phyloP scores from a whole-genome alignment of 164 flowering plant genomes.

The Umbilicus rupestris region DNA sequence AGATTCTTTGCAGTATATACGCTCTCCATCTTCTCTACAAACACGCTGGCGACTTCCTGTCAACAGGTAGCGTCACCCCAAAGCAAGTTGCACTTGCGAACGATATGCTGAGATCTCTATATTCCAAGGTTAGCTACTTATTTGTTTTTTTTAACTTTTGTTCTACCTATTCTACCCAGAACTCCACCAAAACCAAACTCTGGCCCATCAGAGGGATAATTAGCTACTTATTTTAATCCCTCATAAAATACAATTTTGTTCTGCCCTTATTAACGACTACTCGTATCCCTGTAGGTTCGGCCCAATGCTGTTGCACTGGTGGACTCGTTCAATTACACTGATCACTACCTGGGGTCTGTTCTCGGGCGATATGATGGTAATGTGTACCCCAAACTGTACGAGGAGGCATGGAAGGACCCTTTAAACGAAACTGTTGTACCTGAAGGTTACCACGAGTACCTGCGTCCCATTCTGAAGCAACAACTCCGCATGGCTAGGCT shows the following conservation, averaged over 20 bases:
- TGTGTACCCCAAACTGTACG: slow-evolving; percentile 81
- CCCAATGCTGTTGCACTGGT: slow-evolving; percentile 92
- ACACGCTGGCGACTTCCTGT: slow-evolving; percentile 77
- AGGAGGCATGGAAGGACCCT: slow-evolving; percentile 92
- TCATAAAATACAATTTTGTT: too few relatives aligned
- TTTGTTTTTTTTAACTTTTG: too few relatives aligned
- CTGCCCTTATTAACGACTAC: neutral
- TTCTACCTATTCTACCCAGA: too few relatives aligned
- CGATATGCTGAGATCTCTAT: slow-evolving; percentile 66
- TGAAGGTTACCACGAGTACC: slow-evolving; percentile 82
- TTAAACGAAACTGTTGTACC: slow-evolving; percentile 77
- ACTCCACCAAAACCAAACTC: too few relatives aligned
- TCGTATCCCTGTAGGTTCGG: slow-evolving; percentile 39
- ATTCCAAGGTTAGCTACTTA: slow-evolving; percentile 52
- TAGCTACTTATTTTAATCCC: too few relatives aligned
- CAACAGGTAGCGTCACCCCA: slow-evolving; percentile 64
- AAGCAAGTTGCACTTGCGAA: slow-evolving; percentile 82
- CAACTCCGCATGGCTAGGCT: slow-evolving; percentile 59
- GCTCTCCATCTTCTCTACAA: slow-evolving; percentile 63
- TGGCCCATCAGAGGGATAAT: too few relatives aligned
- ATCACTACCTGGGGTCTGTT: slow-evolving; percentile 80
- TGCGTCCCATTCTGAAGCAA: slow-evolving; percentile 74
- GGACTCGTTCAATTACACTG: slow-evolving; percentile 91
- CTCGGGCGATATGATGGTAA: slow-evolving; percentile 95
- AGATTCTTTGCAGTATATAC: slow-evolving; percentile 56